phyloP scores from a whole-genome alignment of 2,329 filamentous ascomycete genomes.

The Ramularia collo-cygni region DNA sequence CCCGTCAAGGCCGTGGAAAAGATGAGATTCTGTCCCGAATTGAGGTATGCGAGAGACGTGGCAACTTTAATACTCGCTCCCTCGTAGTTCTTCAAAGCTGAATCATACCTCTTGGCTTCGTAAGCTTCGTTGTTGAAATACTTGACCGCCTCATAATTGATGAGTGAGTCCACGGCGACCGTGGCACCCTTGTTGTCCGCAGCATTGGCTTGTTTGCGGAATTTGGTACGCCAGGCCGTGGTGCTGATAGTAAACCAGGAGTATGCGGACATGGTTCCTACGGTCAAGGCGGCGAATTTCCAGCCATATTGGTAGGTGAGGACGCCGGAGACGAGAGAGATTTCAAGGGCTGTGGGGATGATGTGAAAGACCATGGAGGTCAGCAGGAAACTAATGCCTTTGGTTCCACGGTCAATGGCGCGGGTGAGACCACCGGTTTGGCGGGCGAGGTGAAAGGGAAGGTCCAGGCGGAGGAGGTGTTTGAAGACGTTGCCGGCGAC shows the following conservation, averaged over 20 bases:
- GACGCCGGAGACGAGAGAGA: conserved; percentile 91
- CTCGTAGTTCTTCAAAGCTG: conserved; percentile 78
- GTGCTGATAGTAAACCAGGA: conserved; percentile 96
- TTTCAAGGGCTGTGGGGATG: conserved; percentile 86
- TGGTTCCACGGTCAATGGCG: conserved; percentile 93
- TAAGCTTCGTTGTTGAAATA: conserved; percentile 99
- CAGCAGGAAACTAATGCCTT: conserved; percentile 94
- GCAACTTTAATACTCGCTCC: conserved; percentile 94
- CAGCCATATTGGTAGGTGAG: conserved; percentile 91
- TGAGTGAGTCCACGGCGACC: conserved; percentile 89
- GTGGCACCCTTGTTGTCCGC: conserved; percentile 95
- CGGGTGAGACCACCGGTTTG: conserved; percentile 92
- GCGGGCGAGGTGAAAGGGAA: conserved; percentile 88
- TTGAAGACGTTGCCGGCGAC: conserved; percentile 91
- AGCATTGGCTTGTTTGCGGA: conserved; percentile 87
- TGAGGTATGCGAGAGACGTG: conserved; percentile 85
- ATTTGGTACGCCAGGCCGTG: conserved; percentile 95
- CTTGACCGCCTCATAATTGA: conserved; percentile 99
- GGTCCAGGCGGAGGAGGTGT: conserved; percentile 78
- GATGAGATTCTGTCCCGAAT: conserved; percentile 93
- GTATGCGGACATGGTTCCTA: conserved; percentile 85
- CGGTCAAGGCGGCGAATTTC: conserved; percentile 86
- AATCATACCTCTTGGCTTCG: conserved; percentile 84
- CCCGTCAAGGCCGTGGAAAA: conserved; percentile 88
- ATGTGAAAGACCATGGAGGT: conserved; percentile 99